Evolutionary conservation across 495 filamentous ascomycete species (phyloP), one percentile per base, ranked within the genome.

Genomic region (Amphirosellinia nigrospora): DNA sequence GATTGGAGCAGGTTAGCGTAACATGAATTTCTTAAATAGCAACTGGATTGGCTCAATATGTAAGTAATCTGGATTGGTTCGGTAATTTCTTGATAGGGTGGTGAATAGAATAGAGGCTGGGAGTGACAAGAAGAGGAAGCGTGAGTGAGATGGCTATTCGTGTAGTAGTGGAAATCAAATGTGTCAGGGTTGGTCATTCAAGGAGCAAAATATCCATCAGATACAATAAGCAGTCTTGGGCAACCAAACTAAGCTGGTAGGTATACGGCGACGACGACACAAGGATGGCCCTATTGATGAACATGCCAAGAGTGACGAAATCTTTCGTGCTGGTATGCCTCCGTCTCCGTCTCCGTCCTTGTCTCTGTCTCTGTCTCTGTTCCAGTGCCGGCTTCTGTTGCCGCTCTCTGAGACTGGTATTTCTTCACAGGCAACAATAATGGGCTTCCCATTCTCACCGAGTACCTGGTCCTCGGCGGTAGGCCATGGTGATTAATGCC

Each of bases 231-330:
- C 8, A 39, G 19, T 39, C n/a, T 10, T 9, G 26, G 23, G 46
- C 32, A 30, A 34, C 9, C n/a, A 30, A 50, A 13, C 16, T 28
- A 8, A 61, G 30, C 16, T 9, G 16, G 26, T 21, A 41, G 1
- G 13, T 13, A 28, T 41, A n/a, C 41, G 55, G 2, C 58, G 16
- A 21, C 23, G 36, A 61, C 8, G 34, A 62, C 43, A 45, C 28
- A 43, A 39, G 30, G 58, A 48, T 16, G 43, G 66, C 68, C 23
- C 94, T 67, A 98, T 92, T 92, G 59, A 97, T 97, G 74, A 97
- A 94, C 95, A 98, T 97, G 75, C 93, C 95, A 75, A 98, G 77
- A 0, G 94, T 97, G 72, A 91, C 91, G 75, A 97, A 94, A 69
- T 94, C 92, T 88, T 71, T 81, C 81, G 64, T 83, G 82, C 38